Conservation (phyloP, 768 basidiomycete genomes). For the Trametes villosa region DNA sequence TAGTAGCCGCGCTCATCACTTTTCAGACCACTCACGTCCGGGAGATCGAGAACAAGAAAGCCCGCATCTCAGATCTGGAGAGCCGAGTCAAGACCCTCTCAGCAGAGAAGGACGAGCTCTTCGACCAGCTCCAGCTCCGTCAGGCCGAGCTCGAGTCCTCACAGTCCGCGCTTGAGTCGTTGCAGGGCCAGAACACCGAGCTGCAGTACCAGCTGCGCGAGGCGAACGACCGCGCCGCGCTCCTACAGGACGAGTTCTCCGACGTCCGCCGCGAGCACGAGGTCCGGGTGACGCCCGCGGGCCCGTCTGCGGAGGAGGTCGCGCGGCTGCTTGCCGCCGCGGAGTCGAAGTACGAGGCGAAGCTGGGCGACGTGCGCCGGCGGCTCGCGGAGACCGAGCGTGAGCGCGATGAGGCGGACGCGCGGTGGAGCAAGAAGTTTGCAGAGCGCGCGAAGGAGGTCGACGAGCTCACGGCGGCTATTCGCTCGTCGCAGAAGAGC, state of each 20-base stretch:
- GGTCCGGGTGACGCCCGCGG: slow-evolving; percentile 45
- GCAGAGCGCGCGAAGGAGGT: slow-evolving; percentile 77
- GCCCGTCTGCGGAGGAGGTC: slow-evolving; percentile 63
- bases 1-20: neutral
- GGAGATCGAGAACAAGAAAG: slow-evolving; percentile 62
- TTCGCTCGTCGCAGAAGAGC: slow-evolving; percentile 62
- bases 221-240: slow-evolving; percentile 66
- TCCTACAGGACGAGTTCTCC: slow-evolving; percentile 72
- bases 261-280: slow-evolving; percentile 68
- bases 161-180: slow-evolving; percentile 70
- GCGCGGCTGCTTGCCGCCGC: slow-evolving; percentile 74
- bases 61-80: slow-evolving; percentile 73
- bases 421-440: slow-evolving; percentile 87
- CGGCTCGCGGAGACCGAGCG: slow-evolving; percentile 69
- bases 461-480: slow-evolving; percentile 65
- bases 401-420: slow-evolving; percentile 86
- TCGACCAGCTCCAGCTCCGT: slow-evolving; percentile 84
- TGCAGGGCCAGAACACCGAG: slow-evolving; percentile 82
- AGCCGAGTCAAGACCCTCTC: slow-evolving; percentile 68
- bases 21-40: slow-evolving; percentile 67
- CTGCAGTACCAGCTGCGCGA: slow-evolving; percentile 87
- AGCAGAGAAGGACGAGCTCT: slow-evolving; percentile 77
- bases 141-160: slow-evolving; percentile 91
- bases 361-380: slow-evolving; percentile 70
- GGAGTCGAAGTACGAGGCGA: slow-evolving; percentile 77